phyloP scores from a whole-genome alignment of 768 basidiomycete genomes.

The Termitomyces sp. region DNA sequence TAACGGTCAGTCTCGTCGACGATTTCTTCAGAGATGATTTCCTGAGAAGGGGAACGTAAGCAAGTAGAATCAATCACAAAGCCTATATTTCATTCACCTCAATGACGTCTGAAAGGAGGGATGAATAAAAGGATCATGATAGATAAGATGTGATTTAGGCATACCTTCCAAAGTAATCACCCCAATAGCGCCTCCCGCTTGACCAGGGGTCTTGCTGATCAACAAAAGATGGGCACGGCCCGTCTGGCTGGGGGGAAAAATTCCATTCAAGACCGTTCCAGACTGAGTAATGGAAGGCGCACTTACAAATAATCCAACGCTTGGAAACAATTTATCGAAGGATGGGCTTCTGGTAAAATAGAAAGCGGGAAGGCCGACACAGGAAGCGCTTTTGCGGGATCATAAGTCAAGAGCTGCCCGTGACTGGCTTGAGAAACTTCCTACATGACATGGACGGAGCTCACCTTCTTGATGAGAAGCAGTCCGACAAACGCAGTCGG shows the following conservation, averaged over 20 bases:
- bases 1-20: slow-evolving; percentile 93
- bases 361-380: slow-evolving; percentile 75
- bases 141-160: slow-evolving; percentile 1
- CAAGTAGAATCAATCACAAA: not conserved
- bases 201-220: slow-evolving; percentile 80
- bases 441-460: not conserved
- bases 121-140: too few species aligned
- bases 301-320: slow-evolving; percentile 88
- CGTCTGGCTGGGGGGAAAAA: slow-evolving; percentile 64
- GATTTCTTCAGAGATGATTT: slow-evolving; percentile 95
- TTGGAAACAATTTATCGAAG: slow-evolving; percentile 91
- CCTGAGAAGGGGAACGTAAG: slow-evolving; percentile 37
- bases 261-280: not conserved
- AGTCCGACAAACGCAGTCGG: slow-evolving; percentile 75
- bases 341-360: slow-evolving; percentile 85
- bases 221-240: slow-evolving; percentile 91
- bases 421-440: not conserved
- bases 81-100: slow-evolving; percentile 37
- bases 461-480: slow-evolving; percentile 77
- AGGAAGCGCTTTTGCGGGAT: slow-evolving; percentile 73
- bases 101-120: slow-evolving; percentile 56
- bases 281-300: not conserved
- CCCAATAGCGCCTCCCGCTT: slow-evolving; percentile 80
- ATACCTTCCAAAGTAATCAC: slow-evolving; percentile 86
- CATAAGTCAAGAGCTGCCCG: slow-evolving; percentile 77